Evolutionary conservation across 2,329 filamentous ascomycete species (phyloP), one percentile per base, ranked within the genome.

Genomic region (Aspergillus clavatus): DNA sequence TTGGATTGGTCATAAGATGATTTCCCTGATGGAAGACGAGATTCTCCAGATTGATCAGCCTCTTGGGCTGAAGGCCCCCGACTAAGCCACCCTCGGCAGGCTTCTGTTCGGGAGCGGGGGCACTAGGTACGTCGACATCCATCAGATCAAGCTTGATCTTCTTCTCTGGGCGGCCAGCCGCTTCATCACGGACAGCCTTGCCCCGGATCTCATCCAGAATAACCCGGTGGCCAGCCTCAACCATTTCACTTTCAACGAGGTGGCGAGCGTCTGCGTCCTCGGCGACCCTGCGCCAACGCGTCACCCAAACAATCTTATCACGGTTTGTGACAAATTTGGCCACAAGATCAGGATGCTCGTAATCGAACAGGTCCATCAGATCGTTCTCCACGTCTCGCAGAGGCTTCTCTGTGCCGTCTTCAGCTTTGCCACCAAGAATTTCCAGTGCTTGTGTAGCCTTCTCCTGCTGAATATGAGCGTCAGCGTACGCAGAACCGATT

Each of bases 1-100:
- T 96, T 5, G 89, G 87, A 59, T 98, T 98, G n/a, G 93, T 97
- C 91, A 97, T 98, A 35, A 98, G 78, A 73, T 98, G 93, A 60
- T 97, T 98, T 42, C 93, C 93, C 69, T 97, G 91, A 57, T 97
- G 93, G 63, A 98, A 98, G 29, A 96, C 80, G 26, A 98, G 80
- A 59, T 97, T 97, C 46, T 98, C 91, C 41, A 98, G 76, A 63
- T 97, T 97, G 65, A 98, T 89, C 36, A 89, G 73, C 62, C 87
- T 88, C 55, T 84, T 84, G 2, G 94, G 93, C 59, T 93, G 87
- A 28, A 98, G 75, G 11, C 89, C 89, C 43, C 90, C 88, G 24
- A 89, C 78, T 16, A 95, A 73, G 42, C 80, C 79, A 41, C 83
- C 84, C 39, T 89, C 86, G 22, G 72, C 68, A 18, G 73, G 66